Percentiles rank a stretch among this genome's conserved stretches.
phyloP scores from a whole-genome alignment of 2,329 filamentous ascomycete genomes.

The Sphaerulina musiva region DNA sequence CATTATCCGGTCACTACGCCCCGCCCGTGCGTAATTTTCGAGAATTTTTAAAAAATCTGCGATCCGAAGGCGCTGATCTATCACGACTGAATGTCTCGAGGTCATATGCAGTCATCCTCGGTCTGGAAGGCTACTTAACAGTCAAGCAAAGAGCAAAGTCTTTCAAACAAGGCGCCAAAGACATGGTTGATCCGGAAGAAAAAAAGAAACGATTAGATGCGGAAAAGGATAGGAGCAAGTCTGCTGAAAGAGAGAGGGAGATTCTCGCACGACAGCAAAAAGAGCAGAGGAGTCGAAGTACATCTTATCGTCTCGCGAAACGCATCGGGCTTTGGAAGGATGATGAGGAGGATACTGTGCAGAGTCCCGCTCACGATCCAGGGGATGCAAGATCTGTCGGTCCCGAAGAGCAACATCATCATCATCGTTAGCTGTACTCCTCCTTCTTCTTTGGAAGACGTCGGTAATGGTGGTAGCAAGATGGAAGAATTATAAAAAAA shows the following conservation, averaged over 20 bases:
- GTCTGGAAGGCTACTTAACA: conserved; percentile 71
- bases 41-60: conserved; percentile 67
- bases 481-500: neutral
- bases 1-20: conserved; percentile 68
- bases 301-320: conserved; percentile 32
- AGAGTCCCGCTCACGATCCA: neutral
- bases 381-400: neutral
- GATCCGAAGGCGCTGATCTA: conserved; percentile 71
- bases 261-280: conserved; percentile 38
- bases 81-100: conserved; percentile 70
- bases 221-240: conserved; percentile 52
- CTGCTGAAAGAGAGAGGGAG: conserved; percentile 56
- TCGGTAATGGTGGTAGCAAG: neutral
- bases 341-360: conserved; percentile 7
- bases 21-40: conserved; percentile 78
- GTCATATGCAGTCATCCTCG: conserved; percentile 74
- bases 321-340: conserved; percentile 19
- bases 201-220: conserved; percentile 42
- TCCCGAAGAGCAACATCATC: conserved; percentile 1
- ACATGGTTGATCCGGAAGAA: conserved; percentile 56
- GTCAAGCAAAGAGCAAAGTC: conserved; percentile 59
- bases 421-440: conserved; percentile 4
- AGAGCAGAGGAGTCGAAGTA: conserved; percentile 35
- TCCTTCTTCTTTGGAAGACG: neutral
- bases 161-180: conserved; percentile 50